Percentiles rank a stretch among this genome's conserved stretches.
Evolutionary conservation across 805 yeast genomes (phyloP).

Genomic region (Sungouiozyma intestinalis): DNA sequence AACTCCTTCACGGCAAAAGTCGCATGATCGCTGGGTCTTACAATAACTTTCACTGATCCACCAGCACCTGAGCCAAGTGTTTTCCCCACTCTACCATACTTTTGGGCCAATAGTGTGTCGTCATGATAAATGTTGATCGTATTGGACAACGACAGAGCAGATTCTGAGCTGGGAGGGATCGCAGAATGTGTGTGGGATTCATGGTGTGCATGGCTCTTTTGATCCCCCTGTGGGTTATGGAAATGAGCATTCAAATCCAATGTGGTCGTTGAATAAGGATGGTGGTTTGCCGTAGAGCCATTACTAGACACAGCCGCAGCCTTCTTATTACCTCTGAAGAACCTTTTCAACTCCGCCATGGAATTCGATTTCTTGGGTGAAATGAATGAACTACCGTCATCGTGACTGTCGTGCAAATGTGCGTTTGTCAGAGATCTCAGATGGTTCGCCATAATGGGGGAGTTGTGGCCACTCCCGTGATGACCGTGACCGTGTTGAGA

Average conservation of each 20-base stretch:
- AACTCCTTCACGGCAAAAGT: slow-evolving; percentile 81
- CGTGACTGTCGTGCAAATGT: slow-evolving; percentile 10
- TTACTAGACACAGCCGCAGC: slow-evolving; percentile 7
- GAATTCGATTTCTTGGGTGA: slow-evolving; percentile 31
- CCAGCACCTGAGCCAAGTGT: slow-evolving; percentile 82
- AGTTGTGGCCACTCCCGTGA: slow-evolving; percentile 1
- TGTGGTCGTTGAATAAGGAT: slow-evolving; percentile 10
- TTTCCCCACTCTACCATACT: slow-evolving; percentile 67
- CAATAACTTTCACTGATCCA: slow-evolving; percentile 67
- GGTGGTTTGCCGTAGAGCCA: slow-evolving; percentile 8
- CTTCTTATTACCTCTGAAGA: slow-evolving; percentile 46
- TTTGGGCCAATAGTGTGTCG: slow-evolving; percentile 43
- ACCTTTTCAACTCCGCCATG: slow-evolving; percentile 63
- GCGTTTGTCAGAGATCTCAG: slow-evolving; percentile 2
- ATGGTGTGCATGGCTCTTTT: slow-evolving; percentile 14
- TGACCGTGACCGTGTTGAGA: slow-evolving; percentile 2
- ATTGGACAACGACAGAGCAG: slow-evolving; percentile 25
- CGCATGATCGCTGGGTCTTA: slow-evolving; percentile 56
- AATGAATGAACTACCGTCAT: slow-evolving; percentile 1
- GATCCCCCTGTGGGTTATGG: slow-evolving; percentile 3
- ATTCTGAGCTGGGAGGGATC: slow-evolving; percentile 28
- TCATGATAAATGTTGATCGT: slow-evolving; percentile 35
- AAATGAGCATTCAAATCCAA: slow-evolving; percentile 10
- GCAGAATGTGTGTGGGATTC: slow-evolving; percentile 28
- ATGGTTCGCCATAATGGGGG: slow-evolving; percentile 1